Conservation (phyloP, 805 yeast species). For the Barnettozyma populi region DNA sequence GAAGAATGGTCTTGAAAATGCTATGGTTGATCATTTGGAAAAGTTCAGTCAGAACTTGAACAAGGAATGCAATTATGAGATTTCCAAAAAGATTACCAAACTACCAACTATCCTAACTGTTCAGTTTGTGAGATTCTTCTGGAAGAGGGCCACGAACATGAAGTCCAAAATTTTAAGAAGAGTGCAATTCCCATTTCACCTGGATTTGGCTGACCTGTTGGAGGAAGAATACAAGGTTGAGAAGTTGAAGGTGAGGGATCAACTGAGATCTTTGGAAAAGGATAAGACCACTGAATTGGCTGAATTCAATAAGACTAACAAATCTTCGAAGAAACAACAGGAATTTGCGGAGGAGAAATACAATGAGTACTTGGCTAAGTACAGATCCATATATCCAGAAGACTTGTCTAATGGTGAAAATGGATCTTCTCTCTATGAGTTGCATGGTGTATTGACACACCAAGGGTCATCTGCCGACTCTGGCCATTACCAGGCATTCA, state of each 20-base stretch:
- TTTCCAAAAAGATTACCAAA: conserved; percentile 54
- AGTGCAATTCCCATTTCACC: conserved; percentile 90
- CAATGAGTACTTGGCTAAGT: conserved; percentile 46
- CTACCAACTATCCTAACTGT: conserved; percentile 86
- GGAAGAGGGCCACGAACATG: conserved; percentile 88
- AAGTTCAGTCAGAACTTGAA: conserved; percentile 70
- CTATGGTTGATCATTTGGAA: conserved; percentile 71
- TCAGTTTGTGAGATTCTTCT: conserved; percentile 90
- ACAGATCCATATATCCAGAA: conserved; percentile 39
- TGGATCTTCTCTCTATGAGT: conserved; percentile 82
- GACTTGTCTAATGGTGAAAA: conserved; percentile 59
- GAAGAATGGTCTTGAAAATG: conserved; percentile 73
- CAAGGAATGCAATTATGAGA: conserved; percentile 64
- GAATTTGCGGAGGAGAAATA: conserved; percentile 41
- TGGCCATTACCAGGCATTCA: conserved; percentile 94
- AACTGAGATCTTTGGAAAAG: conserved; percentile 69
- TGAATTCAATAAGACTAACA: conserved; percentile 58
- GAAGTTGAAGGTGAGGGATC: conserved; percentile 70
- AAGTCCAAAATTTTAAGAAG: conserved; percentile 92
- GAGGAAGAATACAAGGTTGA: conserved; percentile 68
- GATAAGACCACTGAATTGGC: conserved; percentile 66
- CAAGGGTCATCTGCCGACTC: conserved; percentile 94
- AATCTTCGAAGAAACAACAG: conserved; percentile 43
- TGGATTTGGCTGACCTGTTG: conserved; percentile 81
- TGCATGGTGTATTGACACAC: conserved; percentile 82